Conservation (phyloP, 768 basidiomycete genomes). For the Trametes cinnabarina region DNA sequence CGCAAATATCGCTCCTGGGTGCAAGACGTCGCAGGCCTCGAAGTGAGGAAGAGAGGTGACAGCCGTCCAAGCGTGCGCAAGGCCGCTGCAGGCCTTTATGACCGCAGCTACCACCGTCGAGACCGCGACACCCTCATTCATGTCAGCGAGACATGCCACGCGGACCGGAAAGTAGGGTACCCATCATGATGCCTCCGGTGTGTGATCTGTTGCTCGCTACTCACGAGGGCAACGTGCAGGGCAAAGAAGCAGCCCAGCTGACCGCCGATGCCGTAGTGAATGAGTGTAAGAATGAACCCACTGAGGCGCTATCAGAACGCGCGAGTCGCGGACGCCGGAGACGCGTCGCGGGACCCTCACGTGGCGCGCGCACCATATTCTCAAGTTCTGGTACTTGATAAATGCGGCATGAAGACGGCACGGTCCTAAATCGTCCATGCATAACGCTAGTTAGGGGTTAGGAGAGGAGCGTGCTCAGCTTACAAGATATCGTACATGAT, state of each 20-base stretch:
- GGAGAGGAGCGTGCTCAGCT: neutral
- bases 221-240: constrained; percentile 10
- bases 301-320: constrained; percentile 6
- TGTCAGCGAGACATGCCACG: neutral
- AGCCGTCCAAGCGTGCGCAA: neutral
- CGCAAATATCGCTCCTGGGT: neutral
- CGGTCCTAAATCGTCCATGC: too few species aligned
- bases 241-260: constrained; percentile 8
- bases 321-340: neutral
- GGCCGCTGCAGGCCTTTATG: constrained; percentile 5
- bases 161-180: constrained; percentile 14
- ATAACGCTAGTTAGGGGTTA: too few species aligned
- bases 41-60: neutral
- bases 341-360: constrained; percentile 9
- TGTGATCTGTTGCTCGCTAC: neutral
- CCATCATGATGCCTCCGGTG: neutral
- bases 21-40: neutral
- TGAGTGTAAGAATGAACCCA: neutral
- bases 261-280: constrained; percentile 9
- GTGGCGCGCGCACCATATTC: constrained; percentile 5
- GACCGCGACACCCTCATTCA: neutral
- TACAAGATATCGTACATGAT: constrained; percentile 2
- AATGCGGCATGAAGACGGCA: too few species aligned
- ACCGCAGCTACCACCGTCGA: constrained; percentile 6
- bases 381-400: too few species aligned